Evolutionary conservation across 192 early-diverging fungal species (phyloP).

Genomic region (Gamsiella multidivaricata): DNA sequence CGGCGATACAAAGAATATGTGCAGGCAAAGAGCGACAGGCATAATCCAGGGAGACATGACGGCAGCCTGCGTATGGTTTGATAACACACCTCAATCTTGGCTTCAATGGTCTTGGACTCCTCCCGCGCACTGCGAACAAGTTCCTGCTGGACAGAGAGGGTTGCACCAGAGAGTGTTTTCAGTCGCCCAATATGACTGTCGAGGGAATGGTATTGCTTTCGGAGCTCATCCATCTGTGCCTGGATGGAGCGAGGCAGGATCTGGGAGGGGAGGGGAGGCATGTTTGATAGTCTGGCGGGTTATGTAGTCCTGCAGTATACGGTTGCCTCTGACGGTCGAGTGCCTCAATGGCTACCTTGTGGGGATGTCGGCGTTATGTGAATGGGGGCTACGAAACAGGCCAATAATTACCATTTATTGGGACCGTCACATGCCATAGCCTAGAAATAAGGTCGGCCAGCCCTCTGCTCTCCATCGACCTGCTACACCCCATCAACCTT

Average conservation of each 20-base stretch:
- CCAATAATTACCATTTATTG: too few species aligned
- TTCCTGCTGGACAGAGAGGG: conserved; percentile 45
- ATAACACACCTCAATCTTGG: conserved; percentile 38
- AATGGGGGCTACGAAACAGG: too few species aligned
- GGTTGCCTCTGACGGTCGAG: background rate
- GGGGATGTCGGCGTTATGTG: too few species aligned
- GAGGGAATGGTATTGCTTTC: conserved; percentile 47
- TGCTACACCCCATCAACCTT: background rate
- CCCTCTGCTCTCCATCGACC: background rate
- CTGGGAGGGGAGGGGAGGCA: conserved; percentile 25
- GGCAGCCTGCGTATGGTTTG: too few species aligned
- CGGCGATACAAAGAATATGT: too few species aligned
- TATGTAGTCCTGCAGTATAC: background rate
- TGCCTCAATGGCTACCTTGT: background rate
- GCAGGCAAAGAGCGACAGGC: background rate
- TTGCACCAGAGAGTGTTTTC: conserved; percentile 24
- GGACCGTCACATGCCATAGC: background rate
- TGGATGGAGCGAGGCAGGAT: conserved; percentile 19
- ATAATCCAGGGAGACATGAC: background rate
- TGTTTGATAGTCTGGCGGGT: background rate
- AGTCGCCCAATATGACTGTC: conserved; percentile 31
- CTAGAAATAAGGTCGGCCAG: too few species aligned
- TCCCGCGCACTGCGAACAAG: conserved; percentile 40
- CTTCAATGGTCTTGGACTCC: conserved; percentile 43
- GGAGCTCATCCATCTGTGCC: conserved; percentile 34